These are phyloP conservation scores for Fraxinus cuspidata DNA, from an alignment of 257 asterid species.

Conservation along the genomic window DNA sequence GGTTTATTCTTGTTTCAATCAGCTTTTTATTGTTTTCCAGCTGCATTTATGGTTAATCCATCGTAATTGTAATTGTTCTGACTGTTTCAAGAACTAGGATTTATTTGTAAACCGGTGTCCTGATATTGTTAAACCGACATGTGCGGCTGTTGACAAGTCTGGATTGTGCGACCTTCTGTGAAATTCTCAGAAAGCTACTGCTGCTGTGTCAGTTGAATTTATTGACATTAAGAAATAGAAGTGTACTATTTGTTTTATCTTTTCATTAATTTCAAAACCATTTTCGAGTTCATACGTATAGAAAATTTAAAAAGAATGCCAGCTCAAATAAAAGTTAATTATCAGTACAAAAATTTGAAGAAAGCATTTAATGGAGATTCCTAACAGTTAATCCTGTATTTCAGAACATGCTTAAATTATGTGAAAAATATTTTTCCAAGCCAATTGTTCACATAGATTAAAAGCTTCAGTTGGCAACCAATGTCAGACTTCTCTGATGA, in stretches of 20 bases:
- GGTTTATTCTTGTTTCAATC: slow-evolving; percentile 1
- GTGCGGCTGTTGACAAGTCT: background rate
- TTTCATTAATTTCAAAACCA: background rate
- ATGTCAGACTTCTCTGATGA: slow-evolving; percentile 1
- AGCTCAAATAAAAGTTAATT: background rate
- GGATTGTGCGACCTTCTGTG: background rate
- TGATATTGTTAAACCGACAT: background rate
- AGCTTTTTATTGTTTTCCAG: slow-evolving; percentile 9
- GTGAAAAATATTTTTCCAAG: background rate
- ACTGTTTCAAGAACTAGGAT: background rate
- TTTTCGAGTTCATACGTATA: background rate
- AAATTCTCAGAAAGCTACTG: background rate
- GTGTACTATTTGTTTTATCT: background rate
- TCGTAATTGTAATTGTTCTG: background rate
- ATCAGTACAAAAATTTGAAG: background rate
- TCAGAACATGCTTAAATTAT: background rate
- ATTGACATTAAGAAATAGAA: background rate
- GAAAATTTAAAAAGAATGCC: background rate
- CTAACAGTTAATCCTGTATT: background rate
- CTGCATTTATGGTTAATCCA: slow-evolving; percentile 29
- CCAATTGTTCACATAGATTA: background rate
- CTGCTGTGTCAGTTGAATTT: background rate
- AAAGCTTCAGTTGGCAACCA: background rate
- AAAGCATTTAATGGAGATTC: slow-evolving; percentile 3
- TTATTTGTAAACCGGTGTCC: background rate